These are phyloP conservation scores for Scedosporium boydii DNA, from an alignment of 2,329 filamentous ascomycete genomes.

Conservation along the genomic window DNA sequence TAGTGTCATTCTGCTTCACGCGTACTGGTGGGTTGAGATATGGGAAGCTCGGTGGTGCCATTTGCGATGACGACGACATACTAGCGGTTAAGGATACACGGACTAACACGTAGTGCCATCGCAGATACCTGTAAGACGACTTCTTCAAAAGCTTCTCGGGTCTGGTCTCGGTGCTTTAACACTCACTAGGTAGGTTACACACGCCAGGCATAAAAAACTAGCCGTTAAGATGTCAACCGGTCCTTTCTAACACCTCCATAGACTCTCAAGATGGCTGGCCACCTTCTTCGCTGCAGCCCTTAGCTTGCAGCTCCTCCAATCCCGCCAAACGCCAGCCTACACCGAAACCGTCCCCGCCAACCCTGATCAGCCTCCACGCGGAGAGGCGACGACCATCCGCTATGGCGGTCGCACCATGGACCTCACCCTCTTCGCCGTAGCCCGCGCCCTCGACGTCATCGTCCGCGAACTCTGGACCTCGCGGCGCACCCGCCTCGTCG, in stretches of 20 bases:
- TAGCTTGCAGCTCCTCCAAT: constrained; percentile 47
- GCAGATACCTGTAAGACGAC: constrained; percentile 5
- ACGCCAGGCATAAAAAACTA: background rate
- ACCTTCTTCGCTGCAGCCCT: constrained; percentile 50
- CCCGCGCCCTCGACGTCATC: constrained; percentile 63
- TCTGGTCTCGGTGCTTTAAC: constrained; percentile 2
- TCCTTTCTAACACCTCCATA: constrained; percentile 16
- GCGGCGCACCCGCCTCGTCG: constrained; percentile 20
- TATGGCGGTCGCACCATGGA: constrained; percentile 68
- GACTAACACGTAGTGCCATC: background rate
- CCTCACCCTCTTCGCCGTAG: constrained; percentile 68
- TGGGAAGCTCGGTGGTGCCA: background rate
- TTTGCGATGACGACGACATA: background rate
- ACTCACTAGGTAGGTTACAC: constrained; percentile 4
- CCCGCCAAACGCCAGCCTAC: constrained; percentile 36
- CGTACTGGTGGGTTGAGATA: background rate
- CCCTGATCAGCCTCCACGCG: constrained; percentile 16
- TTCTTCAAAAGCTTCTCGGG: constrained; percentile 6
- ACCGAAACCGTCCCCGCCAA: constrained; percentile 26
- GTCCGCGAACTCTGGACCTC: constrained; percentile 56
- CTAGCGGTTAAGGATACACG: background rate
- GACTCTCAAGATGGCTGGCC: constrained; percentile 43
- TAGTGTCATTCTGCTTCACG: background rate
- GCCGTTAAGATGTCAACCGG: background rate
- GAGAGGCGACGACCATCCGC: constrained; percentile 11